phyloP scores from a whole-genome alignment of 352 stramenopile species.

The Globisporangium heterothallicum region DNA sequence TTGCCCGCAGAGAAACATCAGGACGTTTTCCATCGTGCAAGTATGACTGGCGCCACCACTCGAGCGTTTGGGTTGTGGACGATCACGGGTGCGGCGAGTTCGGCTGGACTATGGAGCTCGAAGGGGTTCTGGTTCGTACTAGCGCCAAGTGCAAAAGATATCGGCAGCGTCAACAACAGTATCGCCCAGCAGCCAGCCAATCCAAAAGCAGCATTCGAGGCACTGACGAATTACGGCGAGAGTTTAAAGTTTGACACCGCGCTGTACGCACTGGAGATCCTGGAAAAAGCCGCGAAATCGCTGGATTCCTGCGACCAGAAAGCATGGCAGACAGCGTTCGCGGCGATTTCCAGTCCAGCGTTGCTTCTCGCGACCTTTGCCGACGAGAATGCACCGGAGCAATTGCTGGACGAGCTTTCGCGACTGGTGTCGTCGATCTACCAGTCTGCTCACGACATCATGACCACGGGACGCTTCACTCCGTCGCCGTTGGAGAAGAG shows the following conservation, averaged over 20 bases:
- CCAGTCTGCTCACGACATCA: slow-evolving; percentile 38
- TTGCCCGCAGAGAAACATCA: slow-evolving; percentile 18
- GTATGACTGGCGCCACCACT: slow-evolving; percentile 3
- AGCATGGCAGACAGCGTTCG: slow-evolving; percentile 21
- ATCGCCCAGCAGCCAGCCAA: background rate
- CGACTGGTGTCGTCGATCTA: slow-evolving; percentile 49
- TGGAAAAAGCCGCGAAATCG: slow-evolving; percentile 24
- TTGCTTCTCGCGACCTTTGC: slow-evolving; percentile 61
- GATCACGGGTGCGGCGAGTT: slow-evolving; percentile 38
- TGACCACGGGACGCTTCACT: slow-evolving; percentile 33
- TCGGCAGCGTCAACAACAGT: slow-evolving; percentile 18
- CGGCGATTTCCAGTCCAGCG: slow-evolving; percentile 52
- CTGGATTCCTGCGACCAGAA: slow-evolving; percentile 8
- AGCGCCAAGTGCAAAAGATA: slow-evolving; percentile 37
- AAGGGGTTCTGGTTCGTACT: slow-evolving; percentile 65
- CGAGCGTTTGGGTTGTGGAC: slow-evolving; percentile 49
- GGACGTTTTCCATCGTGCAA: background rate
- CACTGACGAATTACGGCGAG: slow-evolving; percentile 44
- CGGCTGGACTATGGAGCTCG: slow-evolving; percentile 47
- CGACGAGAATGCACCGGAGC: slow-evolving; percentile 24
- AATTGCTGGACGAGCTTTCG: slow-evolving; percentile 56
- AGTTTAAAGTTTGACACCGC: slow-evolving; percentile 54
- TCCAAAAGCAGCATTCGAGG: slow-evolving; percentile 32
- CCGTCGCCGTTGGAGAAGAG: slow-evolving; percentile 7
- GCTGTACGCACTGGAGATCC: slow-evolving; percentile 52